Evolutionary conservation across 2,329 filamentous ascomycete genomes (phyloP).

Genomic region (Elsinoe necatrix): DNA sequence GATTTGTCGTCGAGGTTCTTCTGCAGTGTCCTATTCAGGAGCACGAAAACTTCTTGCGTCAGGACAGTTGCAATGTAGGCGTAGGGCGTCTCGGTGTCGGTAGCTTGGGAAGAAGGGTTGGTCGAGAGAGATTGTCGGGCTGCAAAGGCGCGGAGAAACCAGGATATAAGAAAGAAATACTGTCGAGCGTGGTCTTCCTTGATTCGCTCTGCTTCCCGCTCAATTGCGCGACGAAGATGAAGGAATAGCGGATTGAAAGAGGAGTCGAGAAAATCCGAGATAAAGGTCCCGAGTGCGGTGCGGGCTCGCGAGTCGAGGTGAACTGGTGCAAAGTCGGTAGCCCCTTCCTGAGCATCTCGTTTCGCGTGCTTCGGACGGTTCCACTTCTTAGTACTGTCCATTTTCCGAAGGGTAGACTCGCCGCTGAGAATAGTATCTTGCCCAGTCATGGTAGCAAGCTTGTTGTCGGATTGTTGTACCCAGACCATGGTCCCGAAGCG

Average conservation of each 20-base stretch:
- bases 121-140: conserved; percentile 21
- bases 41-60: conserved; percentile 90
- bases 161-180: conserved; percentile 85
- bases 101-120: conserved; percentile 28
- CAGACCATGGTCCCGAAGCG: conserved; percentile 96
- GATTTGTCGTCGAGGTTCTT: conserved; percentile 70
- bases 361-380: conserved; percentile 60
- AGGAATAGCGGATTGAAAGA: conserved; percentile 85
- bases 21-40: conserved; percentile 75
- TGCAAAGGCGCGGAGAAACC: conserved; percentile 70
- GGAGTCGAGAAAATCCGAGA: conserved; percentile 88
- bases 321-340: conserved; percentile 65
- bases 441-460: conserved; percentile 77
- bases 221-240: conserved; percentile 79
- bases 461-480: conserved; percentile 79
- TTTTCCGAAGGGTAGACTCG: conserved; percentile 67
- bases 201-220: conserved; percentile 77
- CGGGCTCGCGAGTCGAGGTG: conserved; percentile 64
- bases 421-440: conserved; percentile 73
- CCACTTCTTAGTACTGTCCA: conserved; percentile 86
- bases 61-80: conserved; percentile 80
- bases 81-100: conserved; percentile 61
- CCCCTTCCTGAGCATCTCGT: conserved; percentile 41
- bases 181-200: conserved; percentile 64
- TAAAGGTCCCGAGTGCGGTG: conserved; percentile 69